Base-by-base conservation (phyloP, 306 rosid genomes). In the Cucurbita moschata region DNA sequence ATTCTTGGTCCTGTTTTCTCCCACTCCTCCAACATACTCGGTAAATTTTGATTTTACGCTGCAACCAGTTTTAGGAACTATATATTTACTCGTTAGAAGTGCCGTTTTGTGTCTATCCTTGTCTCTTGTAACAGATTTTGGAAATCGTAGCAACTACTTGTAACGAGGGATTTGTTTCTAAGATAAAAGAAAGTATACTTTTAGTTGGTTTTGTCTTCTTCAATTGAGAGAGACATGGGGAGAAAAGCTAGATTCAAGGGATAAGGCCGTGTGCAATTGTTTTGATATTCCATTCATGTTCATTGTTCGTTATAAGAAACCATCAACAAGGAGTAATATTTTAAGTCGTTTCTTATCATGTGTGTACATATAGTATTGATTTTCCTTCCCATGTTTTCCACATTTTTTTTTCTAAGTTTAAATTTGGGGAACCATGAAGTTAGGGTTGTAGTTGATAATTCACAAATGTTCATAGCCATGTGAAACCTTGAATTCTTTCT, bases 1-100 rank as follows among this genome's bases (percentile, higher is more conserved):
- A 86, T 91, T 54, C 82, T 94, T 19, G 99, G 99, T 68, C 99
- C 99, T 42, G 82, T 94, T 57, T 94, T 94, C 91, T 94, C 97
- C 13, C 92, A 94, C 43, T 89, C 99, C 64, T 94, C 96, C 30
- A 94, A 83, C 75, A 94, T 94, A 55, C 99, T 94, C 26, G 98
- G 98, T 94, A 89, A 73, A 14, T 76, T 42, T 35, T 57, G 30
- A 75, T 60, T 38, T 10, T 44, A 9, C 16, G 12, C 51, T 18
- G 4, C 43, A 74, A 71, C 49, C 35, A 26, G 37, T 4, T 42
- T 30, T 19, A 16, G 4, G 19, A 67, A 23, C 55, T 46, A 46
- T 46, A 26, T 0, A 13, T 35, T 16, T 72, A 8, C 59, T 4
- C 39, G 42, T 16, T 64, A 64, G 52, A 64, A 18, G 37, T 64